These are phyloP conservation scores for Podaxis sp. DNA, from an alignment of 768 basidiomycete genomes.

Conservation along the genomic window DNA sequence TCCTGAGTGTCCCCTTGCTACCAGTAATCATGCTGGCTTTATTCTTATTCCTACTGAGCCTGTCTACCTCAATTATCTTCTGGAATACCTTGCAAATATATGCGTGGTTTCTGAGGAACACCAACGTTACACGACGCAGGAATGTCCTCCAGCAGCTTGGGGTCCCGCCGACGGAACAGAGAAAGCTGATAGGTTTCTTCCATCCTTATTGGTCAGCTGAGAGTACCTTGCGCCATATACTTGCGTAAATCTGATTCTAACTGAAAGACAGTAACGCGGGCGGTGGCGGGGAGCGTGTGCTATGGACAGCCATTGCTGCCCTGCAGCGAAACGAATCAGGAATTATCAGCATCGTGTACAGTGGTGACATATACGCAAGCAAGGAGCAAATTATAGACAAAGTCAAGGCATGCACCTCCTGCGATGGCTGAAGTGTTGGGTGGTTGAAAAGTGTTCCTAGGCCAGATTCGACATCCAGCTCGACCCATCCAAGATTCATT, in stretches of 20 bases:
- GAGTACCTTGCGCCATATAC: neutral
- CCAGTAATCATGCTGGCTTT: neutral
- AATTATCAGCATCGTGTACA: slow-evolving; percentile 78
- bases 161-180: slow-evolving; percentile 16
- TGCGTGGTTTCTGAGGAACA: slow-evolving; percentile 16
- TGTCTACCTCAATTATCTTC: neutral
- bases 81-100: slow-evolving; percentile 16
- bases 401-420: slow-evolving; percentile 58
- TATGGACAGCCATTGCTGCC: slow-evolving; percentile 86
- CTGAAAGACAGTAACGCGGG: slow-evolving; percentile 76
- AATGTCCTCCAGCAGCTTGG: slow-evolving; percentile 22
- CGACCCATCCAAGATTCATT: slow-evolving; percentile 60
- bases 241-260: slow-evolving; percentile 29
- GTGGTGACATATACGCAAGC: slow-evolving; percentile 76
- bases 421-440: neutral
- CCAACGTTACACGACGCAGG: slow-evolving; percentile 16
- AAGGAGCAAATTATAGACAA: slow-evolving; percentile 79
- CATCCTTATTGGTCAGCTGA: slow-evolving; percentile 88
- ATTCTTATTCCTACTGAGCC: neutral
- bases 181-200: slow-evolving; percentile 72
- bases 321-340: slow-evolving; percentile 66
- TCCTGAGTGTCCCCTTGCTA: neutral
- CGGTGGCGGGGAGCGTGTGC: slow-evolving; percentile 92
- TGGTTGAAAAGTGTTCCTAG: slow-evolving; percentile 30
- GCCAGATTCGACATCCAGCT: slow-evolving; percentile 78